Evolutionary conservation across 164 flowering plant genomes (phyloP).

Genomic region (Aristolochia contorta): DNA sequence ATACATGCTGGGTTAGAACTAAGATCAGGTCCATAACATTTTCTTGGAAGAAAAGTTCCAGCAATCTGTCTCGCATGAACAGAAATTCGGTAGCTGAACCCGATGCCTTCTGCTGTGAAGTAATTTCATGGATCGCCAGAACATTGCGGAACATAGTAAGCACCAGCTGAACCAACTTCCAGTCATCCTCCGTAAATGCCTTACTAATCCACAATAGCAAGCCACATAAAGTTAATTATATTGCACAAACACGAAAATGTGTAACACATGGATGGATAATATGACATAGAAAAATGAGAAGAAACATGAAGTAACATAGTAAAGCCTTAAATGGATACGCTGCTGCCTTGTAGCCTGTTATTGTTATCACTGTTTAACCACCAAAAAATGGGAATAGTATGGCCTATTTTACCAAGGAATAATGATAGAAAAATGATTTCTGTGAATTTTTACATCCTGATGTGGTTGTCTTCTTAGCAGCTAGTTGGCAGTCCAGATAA

Average conservation of each 20-base stretch:
- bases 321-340: too few species aligned
- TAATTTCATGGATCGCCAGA: constrained; percentile 75
- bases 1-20: constrained; percentile 62
- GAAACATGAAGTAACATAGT: too few species aligned
- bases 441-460: too few species aligned
- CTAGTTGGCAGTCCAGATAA: too few species aligned
- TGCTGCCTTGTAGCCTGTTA: too few species aligned
- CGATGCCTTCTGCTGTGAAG: constrained; percentile 57
- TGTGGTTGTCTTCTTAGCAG: too few species aligned
- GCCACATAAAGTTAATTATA: neutral
- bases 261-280: too few species aligned
- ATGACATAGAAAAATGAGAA: too few species aligned
- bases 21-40: constrained; percentile 82
- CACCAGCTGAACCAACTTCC: constrained; percentile 92
- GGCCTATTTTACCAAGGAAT: too few species aligned
- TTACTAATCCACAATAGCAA: constrained; percentile 32
- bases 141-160: constrained; percentile 82
- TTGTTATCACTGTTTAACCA: too few species aligned
- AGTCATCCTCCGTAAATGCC: constrained; percentile 83
- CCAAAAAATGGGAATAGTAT: too few species aligned
- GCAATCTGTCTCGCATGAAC: constrained; percentile 61
- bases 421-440: too few species aligned
- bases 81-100: constrained; percentile 55
- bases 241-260: neutral
- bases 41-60: constrained; percentile 69